Conservation (phyloP, 2,329 filamentous ascomycete genomes). For the Periglandula ipomoeae region DNA sequence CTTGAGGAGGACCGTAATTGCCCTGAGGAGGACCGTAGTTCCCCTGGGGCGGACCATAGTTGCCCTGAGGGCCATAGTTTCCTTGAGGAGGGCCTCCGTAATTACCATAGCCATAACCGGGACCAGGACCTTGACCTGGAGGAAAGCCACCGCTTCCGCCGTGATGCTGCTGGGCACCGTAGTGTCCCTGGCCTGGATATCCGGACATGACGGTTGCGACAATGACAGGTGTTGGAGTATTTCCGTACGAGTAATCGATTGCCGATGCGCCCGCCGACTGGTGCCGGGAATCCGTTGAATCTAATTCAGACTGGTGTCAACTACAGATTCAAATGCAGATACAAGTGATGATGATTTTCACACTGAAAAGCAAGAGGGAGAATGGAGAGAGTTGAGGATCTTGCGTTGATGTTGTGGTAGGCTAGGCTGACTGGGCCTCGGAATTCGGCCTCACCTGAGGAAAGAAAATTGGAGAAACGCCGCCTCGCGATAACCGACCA, state of each 20-base stretch:
- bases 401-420: neutral
- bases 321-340: no score
- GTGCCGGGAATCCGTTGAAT: no score
- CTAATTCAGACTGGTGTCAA: no score
- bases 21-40: slow-evolving; percentile 16
- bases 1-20: slow-evolving; percentile 14
- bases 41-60: slow-evolving; percentile 15
- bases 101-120: slow-evolving; percentile 22
- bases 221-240: neutral
- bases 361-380: no score
- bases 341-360: no score
- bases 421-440: neutral
- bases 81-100: slow-evolving; percentile 16
- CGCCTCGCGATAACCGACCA: no score
- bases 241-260: no score
- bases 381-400: neutral
- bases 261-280: no score
- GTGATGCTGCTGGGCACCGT: slow-evolving; percentile 24
- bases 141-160: slow-evolving; percentile 17
- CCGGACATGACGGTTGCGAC: slow-evolving; percentile 23
- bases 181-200: slow-evolving; percentile 32
- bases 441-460: neutral
- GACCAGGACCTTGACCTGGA: slow-evolving; percentile 15
- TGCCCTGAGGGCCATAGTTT: slow-evolving; percentile 12
- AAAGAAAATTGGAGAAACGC: no score